Evolutionary conservation across 345 rosid species (phyloP).

Genomic region (Rhizophora apiculata): DNA sequence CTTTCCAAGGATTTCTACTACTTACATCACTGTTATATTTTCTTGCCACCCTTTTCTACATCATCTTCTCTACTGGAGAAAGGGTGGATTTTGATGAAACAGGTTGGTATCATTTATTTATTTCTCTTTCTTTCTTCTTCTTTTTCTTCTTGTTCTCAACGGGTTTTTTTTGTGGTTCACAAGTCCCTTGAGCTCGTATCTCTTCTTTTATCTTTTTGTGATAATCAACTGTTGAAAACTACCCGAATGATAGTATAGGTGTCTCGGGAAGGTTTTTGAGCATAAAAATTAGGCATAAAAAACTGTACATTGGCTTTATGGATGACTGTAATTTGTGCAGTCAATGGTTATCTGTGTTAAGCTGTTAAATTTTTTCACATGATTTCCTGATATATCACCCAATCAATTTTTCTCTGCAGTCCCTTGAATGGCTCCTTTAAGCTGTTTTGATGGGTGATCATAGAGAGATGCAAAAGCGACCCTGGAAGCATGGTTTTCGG

Average conservation of each 20-base stretch:
- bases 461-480: background rate
- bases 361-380: background rate
- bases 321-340: background rate
- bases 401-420: background rate
- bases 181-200: background rate
- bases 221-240: too few species aligned
- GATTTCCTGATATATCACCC: background rate
- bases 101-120: conserved; percentile 32
- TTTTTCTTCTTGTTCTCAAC: conserved; percentile 2
- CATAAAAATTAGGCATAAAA: too few species aligned
- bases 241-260: too few species aligned
- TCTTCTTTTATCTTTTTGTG: background rate
- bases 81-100: conserved; percentile 62
- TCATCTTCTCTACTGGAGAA: conserved; percentile 72
- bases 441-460: background rate
- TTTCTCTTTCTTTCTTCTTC: background rate
- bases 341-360: background rate
- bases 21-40: conserved; percentile 69
- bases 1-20: conserved; percentile 85
- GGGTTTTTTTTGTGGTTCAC: background rate
- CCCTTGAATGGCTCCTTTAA: background rate
- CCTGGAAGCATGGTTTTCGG: background rate
- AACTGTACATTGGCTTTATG: too few species aligned
- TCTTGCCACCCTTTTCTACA: conserved; percentile 73
- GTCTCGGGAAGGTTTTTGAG: too few species aligned